Conservation (phyloP, 2,329 filamentous ascomycete species). For the Akanthomyces uredinophilus region DNA sequence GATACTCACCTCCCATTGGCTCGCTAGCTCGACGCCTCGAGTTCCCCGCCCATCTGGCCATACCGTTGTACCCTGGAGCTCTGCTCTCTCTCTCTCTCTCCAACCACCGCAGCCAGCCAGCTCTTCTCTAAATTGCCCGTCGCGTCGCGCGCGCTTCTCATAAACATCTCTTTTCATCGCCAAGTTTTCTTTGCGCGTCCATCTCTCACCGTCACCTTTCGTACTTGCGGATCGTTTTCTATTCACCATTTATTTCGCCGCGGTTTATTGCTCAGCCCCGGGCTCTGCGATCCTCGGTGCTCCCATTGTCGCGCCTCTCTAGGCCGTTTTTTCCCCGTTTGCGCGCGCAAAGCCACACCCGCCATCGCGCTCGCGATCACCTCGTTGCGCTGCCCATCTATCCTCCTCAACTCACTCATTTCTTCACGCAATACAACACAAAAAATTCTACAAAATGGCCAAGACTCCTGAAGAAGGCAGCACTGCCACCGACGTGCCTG, state of each 20-base stretch:
- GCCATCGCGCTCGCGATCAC: not conserved
- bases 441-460: conserved; percentile 2
- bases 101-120: conserved; percentile 8
- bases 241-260: not conserved
- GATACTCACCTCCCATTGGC: not conserved
- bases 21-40: not conserved
- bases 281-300: not conserved
- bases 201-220: not conserved
- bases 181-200: not conserved
- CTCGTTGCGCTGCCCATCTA: not conserved
- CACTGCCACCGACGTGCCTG: conserved; percentile 13
- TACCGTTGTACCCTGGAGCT: not conserved
- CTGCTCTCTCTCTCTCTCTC: not conserved
- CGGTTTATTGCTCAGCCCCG: not conserved
- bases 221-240: not conserved
- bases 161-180: conserved; percentile 1
- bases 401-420: not conserved
- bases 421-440: no score
- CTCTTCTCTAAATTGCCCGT: conserved; percentile 1
- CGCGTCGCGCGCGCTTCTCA: conserved; percentile 8
- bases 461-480: conserved; percentile 27
- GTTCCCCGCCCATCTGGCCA: not conserved
- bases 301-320: not conserved
- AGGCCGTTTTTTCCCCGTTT: not conserved
- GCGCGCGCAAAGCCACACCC: conserved; percentile 1